Evolutionary conservation across 768 basidiomycete species (phyloP), one percentile per base, ranked within the genome.

Genomic region (Scleroderma bovista): DNA sequence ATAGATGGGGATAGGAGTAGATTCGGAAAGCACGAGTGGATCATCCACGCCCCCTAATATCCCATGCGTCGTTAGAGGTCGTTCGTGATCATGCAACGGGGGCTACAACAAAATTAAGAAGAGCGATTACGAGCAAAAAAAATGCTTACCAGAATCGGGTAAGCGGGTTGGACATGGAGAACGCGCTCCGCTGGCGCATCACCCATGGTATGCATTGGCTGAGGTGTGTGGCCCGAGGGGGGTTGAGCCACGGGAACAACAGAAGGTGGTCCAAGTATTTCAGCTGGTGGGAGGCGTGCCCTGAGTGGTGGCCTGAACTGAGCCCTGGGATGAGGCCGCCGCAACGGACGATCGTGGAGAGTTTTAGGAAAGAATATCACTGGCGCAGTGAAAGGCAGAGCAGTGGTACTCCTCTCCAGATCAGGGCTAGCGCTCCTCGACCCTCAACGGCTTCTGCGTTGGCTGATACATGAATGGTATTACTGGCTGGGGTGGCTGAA

Each of bases 381-480:
- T n/a, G n/a, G n/a, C n/a, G n/a, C n/a, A n/a, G n/a, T n/a, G 2
- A 58, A 54, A n/a, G 64, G 68, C 40, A 63, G 63, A 11, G 72
- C 69, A 2, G 58, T 58, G 0, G 60, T 55, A 10, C 54, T 51
- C 31, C 55, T 49, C 55, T 51, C 60, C 59, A 41, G 57, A 55
- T 47, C 44, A 1, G 76, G 75, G 52, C 73, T 74, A 16, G 70
- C 59, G 37, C 74, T 76, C 46, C 73, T 68, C 16, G 74, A 70
- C 31, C 74, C n/a, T 65, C 1, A 65, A 49, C n/a, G 60, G 60
- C 41, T 66, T 58, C 7, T 74, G 71, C 7, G 71, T 67, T 13
- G 80, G 79, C 36, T 78, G 75, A 57, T 80, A 83, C 12, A 66
- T 63, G 48, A 86, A 77, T 0, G 79, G 79, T 0, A 76, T 70